Conservation (phyloP, 2,329 filamentous ascomycete genomes). For the Microcyclosporella mali region DNA sequence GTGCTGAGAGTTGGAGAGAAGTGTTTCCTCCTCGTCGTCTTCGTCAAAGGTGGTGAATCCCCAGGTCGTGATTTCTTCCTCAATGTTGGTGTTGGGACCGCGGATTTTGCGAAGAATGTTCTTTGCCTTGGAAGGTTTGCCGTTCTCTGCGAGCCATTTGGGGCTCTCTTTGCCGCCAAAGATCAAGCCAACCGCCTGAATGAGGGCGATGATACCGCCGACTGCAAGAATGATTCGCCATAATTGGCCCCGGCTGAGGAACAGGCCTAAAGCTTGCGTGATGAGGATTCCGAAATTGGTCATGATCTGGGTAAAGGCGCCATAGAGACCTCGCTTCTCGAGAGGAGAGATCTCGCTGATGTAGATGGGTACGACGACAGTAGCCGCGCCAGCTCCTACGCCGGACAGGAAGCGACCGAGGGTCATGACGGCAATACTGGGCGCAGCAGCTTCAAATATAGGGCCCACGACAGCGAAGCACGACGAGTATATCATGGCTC, state of each 20-base stretch:
- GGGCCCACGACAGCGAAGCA: conserved; percentile 72
- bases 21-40: conserved; percentile 59
- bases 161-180: conserved; percentile 76
- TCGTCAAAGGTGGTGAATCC: conserved; percentile 26
- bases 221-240: conserved; percentile 80
- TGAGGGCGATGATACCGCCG: conserved; percentile 61
- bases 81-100: conserved; percentile 61
- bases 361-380: conserved; percentile 90
- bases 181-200: conserved; percentile 65
- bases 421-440: conserved; percentile 60
- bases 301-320: conserved; percentile 80
- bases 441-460: conserved; percentile 64
- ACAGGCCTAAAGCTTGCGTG: conserved; percentile 79
- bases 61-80: conserved; percentile 61
- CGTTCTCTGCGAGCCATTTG: conserved; percentile 69
- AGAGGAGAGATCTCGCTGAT: conserved; percentile 85
- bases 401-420: conserved; percentile 75
- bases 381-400: conserved; percentile 77
- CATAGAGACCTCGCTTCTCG: conserved; percentile 58
- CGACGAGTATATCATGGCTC: conserved; percentile 71
- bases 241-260: conserved; percentile 68
- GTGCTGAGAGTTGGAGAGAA: conserved; percentile 7
- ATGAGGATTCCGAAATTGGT: conserved; percentile 80
- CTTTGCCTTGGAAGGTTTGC: conserved; percentile 56
- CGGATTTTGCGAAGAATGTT: conserved; percentile 68